Base-by-base conservation (phyloP, 1,284 basidiomycete species). In the Ceratobasidium sp. region DNA sequence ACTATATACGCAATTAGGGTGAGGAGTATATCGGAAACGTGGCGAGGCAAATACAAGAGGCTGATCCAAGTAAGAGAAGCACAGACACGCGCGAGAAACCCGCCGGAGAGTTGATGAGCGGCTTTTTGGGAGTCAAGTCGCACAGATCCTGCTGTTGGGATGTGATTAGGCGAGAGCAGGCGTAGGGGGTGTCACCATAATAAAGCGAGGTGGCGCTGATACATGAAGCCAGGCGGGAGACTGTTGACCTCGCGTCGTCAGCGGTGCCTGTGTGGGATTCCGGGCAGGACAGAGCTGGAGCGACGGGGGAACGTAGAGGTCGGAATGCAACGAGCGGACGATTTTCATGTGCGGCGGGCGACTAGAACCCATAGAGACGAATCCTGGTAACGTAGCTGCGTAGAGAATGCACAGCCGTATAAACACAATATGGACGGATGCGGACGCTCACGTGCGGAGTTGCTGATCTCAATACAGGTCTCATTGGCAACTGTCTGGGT, bases 121-220 rank as follows among this genome's bases (percentile, higher is more conserved):
- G 50, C 52, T 69, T 69, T 57, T 69, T 28, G 46, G 52, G 64
- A 69, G 64, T 69, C 46, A 32, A 55, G 9, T 57, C 64, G 32
- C 49, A 52, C 50, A 69, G 64, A 69, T 69, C 64, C 41, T 54
- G 64, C 63, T 69, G 52, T 41, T 11, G 21, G 41, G 57, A 57
- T 69, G 57, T 13, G 63, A 66, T 66, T 66, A 66, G 8, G 21
- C 46, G 35, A 52, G n/a, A n/a, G n/a, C n/a, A 47, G 64, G 52
- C 43, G 7, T 69, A 69, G 16, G 64, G 28, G 52, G 52, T 69
- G 64, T 69, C 30, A 69, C 64, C 64, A 69, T 69, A 69, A 69
- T 43, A 55, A 52, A 52, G 23, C 49, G 32, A 52, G 11, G 52
- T 44, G 52, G 64, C 50, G 52, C 64, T 30, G 26, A 52, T 38